Percentiles rank a stretch among this genome's conserved stretches.
phyloP scores from a whole-genome alignment of 352 stramenopile genomes.

The Pythium dissotocum region DNA sequence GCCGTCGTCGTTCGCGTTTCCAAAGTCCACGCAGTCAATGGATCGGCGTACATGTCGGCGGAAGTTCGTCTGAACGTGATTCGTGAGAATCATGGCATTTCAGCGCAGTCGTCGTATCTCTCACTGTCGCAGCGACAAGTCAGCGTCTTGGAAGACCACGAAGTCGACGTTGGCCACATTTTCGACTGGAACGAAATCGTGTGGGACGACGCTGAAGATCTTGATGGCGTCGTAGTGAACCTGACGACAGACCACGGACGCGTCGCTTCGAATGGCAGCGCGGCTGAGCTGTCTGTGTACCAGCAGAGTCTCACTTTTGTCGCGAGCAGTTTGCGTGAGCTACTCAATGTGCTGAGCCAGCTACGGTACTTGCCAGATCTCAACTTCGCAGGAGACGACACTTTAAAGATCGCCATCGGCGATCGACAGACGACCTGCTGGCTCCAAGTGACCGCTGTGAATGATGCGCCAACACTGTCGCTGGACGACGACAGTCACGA shows the following conservation, averaged over 20 bases:
- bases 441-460: constrained; percentile 26
- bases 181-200: not conserved
- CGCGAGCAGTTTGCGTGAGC: not conserved
- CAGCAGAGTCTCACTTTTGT: not conserved
- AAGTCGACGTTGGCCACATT: not conserved
- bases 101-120: not conserved
- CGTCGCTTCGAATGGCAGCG: constrained; percentile 1
- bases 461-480: constrained; percentile 24
- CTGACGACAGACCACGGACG: constrained; percentile 2
- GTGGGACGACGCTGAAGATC: not conserved
- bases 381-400: constrained; percentile 14
- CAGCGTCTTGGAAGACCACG: not conserved
- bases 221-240: not conserved
- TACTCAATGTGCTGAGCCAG: constrained; percentile 5
- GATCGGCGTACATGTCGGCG: not conserved
- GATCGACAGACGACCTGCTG: not conserved
- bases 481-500: not conserved
- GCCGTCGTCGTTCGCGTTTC: not conserved
- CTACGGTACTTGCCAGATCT: constrained; percentile 6
- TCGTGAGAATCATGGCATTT: not conserved
- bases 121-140: not conserved
- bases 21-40: not conserved
- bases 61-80: not conserved
- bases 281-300: not conserved
- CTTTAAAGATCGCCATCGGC: not conserved